Conservation (phyloP, 176 grass and related monocot species). For the Eragrostis curvula region DNA sequence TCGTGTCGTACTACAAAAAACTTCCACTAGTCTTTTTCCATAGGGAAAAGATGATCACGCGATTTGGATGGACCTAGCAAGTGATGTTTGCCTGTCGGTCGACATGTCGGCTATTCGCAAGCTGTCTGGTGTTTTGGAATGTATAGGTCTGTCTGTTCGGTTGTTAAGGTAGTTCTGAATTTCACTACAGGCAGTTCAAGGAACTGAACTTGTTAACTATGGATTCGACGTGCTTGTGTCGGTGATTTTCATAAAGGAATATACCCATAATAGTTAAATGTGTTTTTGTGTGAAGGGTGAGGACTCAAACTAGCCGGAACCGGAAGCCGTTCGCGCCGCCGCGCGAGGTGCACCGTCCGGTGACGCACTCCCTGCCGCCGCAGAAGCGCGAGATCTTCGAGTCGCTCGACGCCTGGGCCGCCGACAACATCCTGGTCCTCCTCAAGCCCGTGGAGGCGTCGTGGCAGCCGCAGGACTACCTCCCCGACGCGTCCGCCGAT, state of each 20-base stretch:
- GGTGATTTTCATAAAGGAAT: no score
- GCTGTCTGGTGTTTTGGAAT: background rate
- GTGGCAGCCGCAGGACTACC: slow-evolving; percentile 68
- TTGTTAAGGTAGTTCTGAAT: background rate
- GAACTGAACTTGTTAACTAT: background rate
- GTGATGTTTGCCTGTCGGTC: background rate
- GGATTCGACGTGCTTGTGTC: no score
- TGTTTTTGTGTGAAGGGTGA: background rate
- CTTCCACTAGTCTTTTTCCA: no score
- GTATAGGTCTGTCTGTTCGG: background rate
- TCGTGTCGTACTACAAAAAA: background rate
- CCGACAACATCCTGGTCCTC: slow-evolving; percentile 38
- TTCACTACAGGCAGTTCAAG: background rate
- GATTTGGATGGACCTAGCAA: background rate
- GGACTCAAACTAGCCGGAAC: background rate
- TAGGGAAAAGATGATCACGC: background rate
- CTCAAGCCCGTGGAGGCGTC: slow-evolving; percentile 53
- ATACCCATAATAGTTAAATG: no score
- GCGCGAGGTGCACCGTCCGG: background rate
- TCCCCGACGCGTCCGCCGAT: slow-evolving; percentile 29
- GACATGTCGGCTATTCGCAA: background rate
- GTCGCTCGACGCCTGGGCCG: slow-evolving; percentile 35
- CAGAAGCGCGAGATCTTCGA: slow-evolving; percentile 62
- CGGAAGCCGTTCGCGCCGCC: slow-evolving; percentile 8
- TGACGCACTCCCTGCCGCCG: slow-evolving; percentile 42